Base-by-base conservation (phyloP, 768 basidiomycete genomes). In the Filobasidium floriforme region DNA sequence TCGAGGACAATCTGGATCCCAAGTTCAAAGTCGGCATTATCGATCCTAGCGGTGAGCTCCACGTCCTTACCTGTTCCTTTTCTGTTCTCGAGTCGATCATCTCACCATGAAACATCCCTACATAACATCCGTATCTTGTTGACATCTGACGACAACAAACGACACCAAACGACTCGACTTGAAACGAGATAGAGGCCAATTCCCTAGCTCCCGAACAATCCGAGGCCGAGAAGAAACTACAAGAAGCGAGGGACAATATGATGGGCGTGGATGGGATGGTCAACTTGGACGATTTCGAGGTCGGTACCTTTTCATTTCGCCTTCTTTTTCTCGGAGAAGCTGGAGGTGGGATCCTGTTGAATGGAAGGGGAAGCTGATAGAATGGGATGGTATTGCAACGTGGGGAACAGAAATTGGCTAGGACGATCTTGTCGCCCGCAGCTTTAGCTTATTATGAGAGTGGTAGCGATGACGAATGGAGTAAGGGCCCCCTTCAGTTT, bases 371-470 rank as follows among this genome's bases (percentile, higher is more conserved):
- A n/a, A n/a, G n/a, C n/a, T n/a, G n/a, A n/a, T n/a, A n/a, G n/a
- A n/a, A n/a, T n/a, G n/a, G n/a, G n/a, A n/a, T n/a, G n/a, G n/a
- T n/a, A n/a, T n/a, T n/a, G n/a, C n/a, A n/a, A n/a, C n/a, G n/a
- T n/a, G n/a, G n/a, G 40, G 6, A 24, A 24, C 26, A 65, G 61
- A 26, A 81, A 46, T 83, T 88, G 41, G 91, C 91, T 7, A 83
- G 82, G 70, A 83, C 84, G 54, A 80, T 89, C 12, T 81, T 92
- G 5, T 59, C 59, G 7, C 57, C 61, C 72, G 88, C 85, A 69
- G 89, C 90, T 0, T 80, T 85, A 70, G 85, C 89, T 1, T 91
- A 91, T 77, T 92, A 90, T 79, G 84, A 85, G 2, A 90, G 89
- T 40, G 88, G 89, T 7, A 82, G 89, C 1, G 92, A 94, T 71